A percentile compares a stretch with the other conserved stretches of the same genome.
phyloP scores from a whole-genome alignment of 2,329 filamentous ascomycete genomes.

The Calonectria honghensis region DNA sequence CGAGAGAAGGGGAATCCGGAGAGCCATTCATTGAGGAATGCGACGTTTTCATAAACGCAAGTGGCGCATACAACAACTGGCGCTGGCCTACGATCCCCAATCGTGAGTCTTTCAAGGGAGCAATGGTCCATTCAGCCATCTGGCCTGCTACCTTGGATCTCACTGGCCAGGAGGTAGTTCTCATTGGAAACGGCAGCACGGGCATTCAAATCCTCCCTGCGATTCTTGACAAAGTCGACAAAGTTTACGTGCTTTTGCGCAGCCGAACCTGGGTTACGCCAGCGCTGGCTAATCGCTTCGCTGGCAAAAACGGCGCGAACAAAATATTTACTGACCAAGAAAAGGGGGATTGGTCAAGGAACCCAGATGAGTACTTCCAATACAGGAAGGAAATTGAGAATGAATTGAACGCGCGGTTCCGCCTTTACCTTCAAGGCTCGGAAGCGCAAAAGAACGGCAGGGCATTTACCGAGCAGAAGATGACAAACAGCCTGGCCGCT shows the following conservation, averaged over 20 bases:
- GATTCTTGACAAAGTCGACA: neutral
- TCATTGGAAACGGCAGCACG: neutral
- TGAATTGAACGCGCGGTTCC: neutral
- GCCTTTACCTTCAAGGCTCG: neutral
- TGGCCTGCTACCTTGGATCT: neutral
- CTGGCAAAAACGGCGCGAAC: neutral
- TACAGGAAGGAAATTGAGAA: neutral
- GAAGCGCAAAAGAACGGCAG: neutral
- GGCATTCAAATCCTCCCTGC: neutral
- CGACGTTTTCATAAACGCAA: neutral
- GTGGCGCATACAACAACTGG: conserved; percentile 8
- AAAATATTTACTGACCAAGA: neutral
- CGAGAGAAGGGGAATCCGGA: neutral
- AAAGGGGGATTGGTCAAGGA: neutral
- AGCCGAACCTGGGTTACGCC: neutral
- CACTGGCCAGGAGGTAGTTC: neutral
- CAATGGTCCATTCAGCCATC: neutral
- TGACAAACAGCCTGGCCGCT: neutral
- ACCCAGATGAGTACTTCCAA: neutral
- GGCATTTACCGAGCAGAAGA: neutral
- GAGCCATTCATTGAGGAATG: conserved; percentile 4
- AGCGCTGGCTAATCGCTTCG: neutral
- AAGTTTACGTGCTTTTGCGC: neutral
- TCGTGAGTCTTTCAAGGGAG: neutral
- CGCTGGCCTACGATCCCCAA: conserved; percentile 6